phyloP scores from a whole-genome alignment of 495 filamentous ascomycete species.

The Tuber umbilicatum region DNA sequence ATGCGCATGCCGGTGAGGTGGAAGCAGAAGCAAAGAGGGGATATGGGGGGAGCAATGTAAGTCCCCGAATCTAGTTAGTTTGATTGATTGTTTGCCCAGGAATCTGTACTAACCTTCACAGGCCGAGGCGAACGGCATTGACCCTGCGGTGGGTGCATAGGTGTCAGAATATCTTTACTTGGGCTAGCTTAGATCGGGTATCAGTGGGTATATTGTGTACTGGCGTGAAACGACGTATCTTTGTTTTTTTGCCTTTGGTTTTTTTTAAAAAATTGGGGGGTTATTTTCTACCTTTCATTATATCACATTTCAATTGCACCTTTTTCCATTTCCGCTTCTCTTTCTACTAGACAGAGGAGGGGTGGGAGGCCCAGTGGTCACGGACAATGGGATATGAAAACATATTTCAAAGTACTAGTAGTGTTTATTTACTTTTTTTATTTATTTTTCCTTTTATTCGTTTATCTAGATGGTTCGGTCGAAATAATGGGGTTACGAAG shows the following conservation, averaged over 20 bases:
- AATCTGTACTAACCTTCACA: background rate
- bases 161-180: slow-evolving; percentile 16
- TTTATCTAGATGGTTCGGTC: slow-evolving; percentile 6
- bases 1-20: slow-evolving; percentile 35
- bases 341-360: background rate
- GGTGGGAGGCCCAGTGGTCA: background rate
- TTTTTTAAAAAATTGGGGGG: slow-evolving; percentile 17
- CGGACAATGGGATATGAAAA: slow-evolving; percentile 15
- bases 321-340: slow-evolving; percentile 11
- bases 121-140: slow-evolving; percentile 12
- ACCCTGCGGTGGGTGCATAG: slow-evolving; percentile 28
- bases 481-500: slow-evolving; percentile 1
- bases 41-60: slow-evolving; percentile 14
- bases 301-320: slow-evolving; percentile 16
- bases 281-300: slow-evolving; percentile 27
- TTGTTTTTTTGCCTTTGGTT: slow-evolving; percentile 11
- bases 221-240: background rate
- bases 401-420: slow-evolving; percentile 10
- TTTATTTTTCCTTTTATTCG: slow-evolving; percentile 10
- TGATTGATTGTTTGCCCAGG: slow-evolving; percentile 18
- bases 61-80: background rate
- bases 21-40: slow-evolving; percentile 23
- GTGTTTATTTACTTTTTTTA: slow-evolving; percentile 15
- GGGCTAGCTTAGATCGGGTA: slow-evolving; percentile 19
- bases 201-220: slow-evolving; percentile 15